A percentile compares a stretch with the other conserved stretches of the same genome.
phyloP scores from a whole-genome alignment of 2,329 filamentous ascomycete species.

The Chaetomiaceae sp. region DNA sequence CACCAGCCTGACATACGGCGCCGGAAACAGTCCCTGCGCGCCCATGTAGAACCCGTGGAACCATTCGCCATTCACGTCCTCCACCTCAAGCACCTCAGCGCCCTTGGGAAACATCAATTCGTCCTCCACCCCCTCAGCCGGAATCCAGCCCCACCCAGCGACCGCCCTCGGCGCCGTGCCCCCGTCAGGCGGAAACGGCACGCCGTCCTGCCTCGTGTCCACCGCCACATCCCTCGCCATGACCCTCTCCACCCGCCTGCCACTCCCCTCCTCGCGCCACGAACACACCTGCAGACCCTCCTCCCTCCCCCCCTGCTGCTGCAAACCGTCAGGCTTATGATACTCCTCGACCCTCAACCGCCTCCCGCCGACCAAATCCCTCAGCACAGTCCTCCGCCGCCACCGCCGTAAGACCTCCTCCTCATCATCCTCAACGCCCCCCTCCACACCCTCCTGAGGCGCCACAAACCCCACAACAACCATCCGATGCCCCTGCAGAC shows the following conservation, averaged over 20 bases:
- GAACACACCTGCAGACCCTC: conserved; percentile 42
- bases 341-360: conserved; percentile 57
- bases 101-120: conserved; percentile 80
- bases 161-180: conserved; percentile 58
- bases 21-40: conserved; percentile 70
- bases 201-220: conserved; percentile 13
- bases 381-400: conserved; percentile 57
- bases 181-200: conserved; percentile 64
- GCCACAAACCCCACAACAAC: conserved; percentile 65
- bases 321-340: conserved; percentile 9
- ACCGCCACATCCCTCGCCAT: conserved; percentile 45
- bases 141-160: conserved; percentile 75
- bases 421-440: neutral
- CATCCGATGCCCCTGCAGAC: conserved; percentile 74
- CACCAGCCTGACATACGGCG: conserved; percentile 54
- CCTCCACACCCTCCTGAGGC: conserved; percentile 34
- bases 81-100: conserved; percentile 75
- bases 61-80: conserved; percentile 90
- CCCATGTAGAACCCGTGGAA: conserved; percentile 83
- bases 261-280: conserved; percentile 38
- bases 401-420: conserved; percentile 3
- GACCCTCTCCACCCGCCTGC: conserved; percentile 37
- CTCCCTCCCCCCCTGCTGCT: conserved; percentile 18
- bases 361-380: conserved; percentile 72
- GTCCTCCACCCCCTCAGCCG: conserved; percentile 56